A percentile compares a stretch with the other conserved stretches of the same genome.
phyloP scores from a whole-genome alignment of 176 grass and related monocot genomes.

The Eragrostis curvula region DNA sequence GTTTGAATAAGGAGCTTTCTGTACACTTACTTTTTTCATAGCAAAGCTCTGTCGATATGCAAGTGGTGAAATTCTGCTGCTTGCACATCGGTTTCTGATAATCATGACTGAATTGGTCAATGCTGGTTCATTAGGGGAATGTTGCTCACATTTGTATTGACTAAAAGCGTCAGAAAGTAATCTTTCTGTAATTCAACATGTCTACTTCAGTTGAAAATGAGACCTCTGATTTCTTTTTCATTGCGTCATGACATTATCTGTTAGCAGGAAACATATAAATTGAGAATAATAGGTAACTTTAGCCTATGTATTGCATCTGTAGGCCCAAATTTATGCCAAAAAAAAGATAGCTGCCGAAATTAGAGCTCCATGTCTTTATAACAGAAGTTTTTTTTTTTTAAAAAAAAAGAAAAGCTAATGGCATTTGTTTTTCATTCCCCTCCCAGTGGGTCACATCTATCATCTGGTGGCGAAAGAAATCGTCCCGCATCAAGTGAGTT shows the following conservation, averaged over 20 bases:
- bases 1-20: neutral
- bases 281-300: neutral
- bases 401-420: neutral
- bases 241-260: neutral
- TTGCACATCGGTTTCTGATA: neutral
- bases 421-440: neutral
- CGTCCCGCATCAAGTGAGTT: constrained; percentile 68
- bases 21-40: neutral
- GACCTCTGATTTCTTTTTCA: neutral
- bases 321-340: neutral
- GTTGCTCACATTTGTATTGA: neutral
- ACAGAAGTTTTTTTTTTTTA: neutral
- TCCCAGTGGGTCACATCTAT: constrained; percentile 69
- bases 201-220: neutral
- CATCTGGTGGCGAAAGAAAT: constrained; percentile 66
- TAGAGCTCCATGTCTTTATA: neutral
- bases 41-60: neutral
- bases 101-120: neutral
- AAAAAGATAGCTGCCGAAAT: neutral
- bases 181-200: constrained; percentile 2
- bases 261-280: too few relatives aligned
- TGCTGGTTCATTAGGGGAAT: neutral
- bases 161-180: neutral
- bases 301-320: neutral
- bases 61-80: neutral